Conservation (phyloP, 768 basidiomycete species). For the Agaricus sinodeliciosus region DNA sequence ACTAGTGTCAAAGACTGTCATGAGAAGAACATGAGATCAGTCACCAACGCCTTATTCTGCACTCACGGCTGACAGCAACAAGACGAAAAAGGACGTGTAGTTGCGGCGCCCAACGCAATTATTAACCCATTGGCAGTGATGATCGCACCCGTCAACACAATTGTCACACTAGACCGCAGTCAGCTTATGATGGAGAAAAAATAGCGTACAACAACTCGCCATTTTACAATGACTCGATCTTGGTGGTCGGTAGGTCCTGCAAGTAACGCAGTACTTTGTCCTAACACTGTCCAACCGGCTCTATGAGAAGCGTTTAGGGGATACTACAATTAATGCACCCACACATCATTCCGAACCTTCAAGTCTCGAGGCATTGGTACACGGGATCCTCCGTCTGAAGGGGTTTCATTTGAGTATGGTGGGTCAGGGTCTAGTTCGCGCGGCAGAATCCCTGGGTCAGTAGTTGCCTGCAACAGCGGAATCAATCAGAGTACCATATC, state of each 20-base stretch:
- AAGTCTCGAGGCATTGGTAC: slow-evolving; percentile 78
- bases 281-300: slow-evolving; percentile 53
- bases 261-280: slow-evolving; percentile 92
- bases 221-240: slow-evolving; percentile 94
- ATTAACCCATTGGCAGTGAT: slow-evolving; percentile 90
- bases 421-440: slow-evolving; percentile 83
- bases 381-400: slow-evolving; percentile 54
- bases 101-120: slow-evolving; percentile 95
- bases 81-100: slow-evolving; percentile 87
- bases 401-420: slow-evolving; percentile 58
- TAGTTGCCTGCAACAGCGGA: slow-evolving; percentile 46
- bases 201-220: slow-evolving; percentile 35
- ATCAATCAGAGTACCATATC: slow-evolving; percentile 3
- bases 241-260: slow-evolving; percentile 88
- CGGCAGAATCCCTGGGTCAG: slow-evolving; percentile 87
- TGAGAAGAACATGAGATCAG: slow-evolving; percentile 10
- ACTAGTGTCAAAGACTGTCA: slow-evolving; percentile 63
- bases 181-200: too few species aligned
- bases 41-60: neutral
- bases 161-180: slow-evolving; percentile 72
- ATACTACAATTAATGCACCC: slow-evolving; percentile 22
- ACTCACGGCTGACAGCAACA: slow-evolving; percentile 73
- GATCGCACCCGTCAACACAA: slow-evolving; percentile 93
- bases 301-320: neutral
- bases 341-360: slow-evolving; percentile 73